These are phyloP conservation scores for Ambrosiella beaveri DNA, from an alignment of 2,329 filamentous ascomycete species.

Conservation along the genomic window DNA sequence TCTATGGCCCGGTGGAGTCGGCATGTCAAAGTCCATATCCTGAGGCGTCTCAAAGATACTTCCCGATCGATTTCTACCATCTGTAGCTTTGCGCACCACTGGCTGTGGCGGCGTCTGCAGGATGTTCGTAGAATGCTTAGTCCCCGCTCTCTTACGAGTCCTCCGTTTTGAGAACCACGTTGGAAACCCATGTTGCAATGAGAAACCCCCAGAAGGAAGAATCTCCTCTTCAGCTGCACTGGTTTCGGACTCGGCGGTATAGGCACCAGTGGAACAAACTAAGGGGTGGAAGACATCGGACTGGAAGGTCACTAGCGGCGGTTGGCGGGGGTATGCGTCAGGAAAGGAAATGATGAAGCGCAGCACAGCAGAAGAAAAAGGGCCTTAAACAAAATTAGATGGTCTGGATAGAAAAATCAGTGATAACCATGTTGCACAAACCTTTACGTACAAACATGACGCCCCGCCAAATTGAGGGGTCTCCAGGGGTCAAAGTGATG, in stretches of 20 bases:
- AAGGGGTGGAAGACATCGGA: slow-evolving; percentile 93
- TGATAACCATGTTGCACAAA: slow-evolving; percentile 22
- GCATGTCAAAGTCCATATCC: neutral
- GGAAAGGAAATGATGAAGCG: slow-evolving; percentile 85
- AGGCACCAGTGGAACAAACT: slow-evolving; percentile 82
- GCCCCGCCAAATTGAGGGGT: slow-evolving; percentile 73
- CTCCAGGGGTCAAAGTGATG: slow-evolving; percentile 64
- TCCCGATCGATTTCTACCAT: slow-evolving; percentile 1
- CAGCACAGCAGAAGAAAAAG: slow-evolving; percentile 72
- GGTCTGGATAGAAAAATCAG: neutral
- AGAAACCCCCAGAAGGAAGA: slow-evolving; percentile 77
- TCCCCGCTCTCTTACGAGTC: slow-evolving; percentile 23
- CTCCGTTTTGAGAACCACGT: slow-evolving; percentile 62
- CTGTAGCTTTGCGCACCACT: slow-evolving; percentile 4
- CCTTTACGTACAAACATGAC: slow-evolving; percentile 82
- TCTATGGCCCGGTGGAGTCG: slow-evolving; percentile 15
- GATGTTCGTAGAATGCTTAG: slow-evolving; percentile 14
- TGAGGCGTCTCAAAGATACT: slow-evolving; percentile 11
- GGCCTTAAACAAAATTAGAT: slow-evolving; percentile 36
- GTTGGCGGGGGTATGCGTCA: slow-evolving; percentile 56
- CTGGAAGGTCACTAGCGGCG: slow-evolving; percentile 72
- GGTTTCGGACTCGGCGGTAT: slow-evolving; percentile 57
- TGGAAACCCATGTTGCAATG: slow-evolving; percentile 76
- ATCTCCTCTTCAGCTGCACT: slow-evolving; percentile 71
- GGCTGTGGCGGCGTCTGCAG: slow-evolving; percentile 12